Evolutionary conservation across 768 basidiomycete genomes (phyloP).

Genomic region (Suillus cothurnatus): DNA sequence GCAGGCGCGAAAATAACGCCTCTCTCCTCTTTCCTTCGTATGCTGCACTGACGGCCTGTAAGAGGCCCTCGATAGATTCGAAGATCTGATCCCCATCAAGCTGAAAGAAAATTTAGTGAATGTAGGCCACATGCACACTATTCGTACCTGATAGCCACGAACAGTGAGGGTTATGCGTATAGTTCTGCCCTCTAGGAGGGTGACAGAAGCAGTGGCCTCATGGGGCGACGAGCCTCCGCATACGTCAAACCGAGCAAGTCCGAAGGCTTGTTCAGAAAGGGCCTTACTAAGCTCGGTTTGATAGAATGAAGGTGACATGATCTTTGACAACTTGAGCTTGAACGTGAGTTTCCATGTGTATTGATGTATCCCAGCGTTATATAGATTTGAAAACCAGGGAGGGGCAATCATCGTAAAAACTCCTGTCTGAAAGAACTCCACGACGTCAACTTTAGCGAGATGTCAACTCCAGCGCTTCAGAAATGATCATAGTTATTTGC

Average conservation of each 20-base stretch:
- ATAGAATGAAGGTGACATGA: slow-evolving; percentile 33
- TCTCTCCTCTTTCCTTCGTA: slow-evolving; percentile 52
- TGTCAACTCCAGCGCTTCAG: slow-evolving; percentile 20
- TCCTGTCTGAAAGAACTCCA: slow-evolving; percentile 17
- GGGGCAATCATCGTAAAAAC: slow-evolving; percentile 23
- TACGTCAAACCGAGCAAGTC: slow-evolving; percentile 50
- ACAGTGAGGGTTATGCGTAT: slow-evolving; percentile 50
- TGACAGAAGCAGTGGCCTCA: slow-evolving; percentile 56
- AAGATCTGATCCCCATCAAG: slow-evolving; percentile 36
- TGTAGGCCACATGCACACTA: slow-evolving; percentile 4
- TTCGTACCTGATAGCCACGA: slow-evolving; percentile 57
- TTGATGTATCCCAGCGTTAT: slow-evolving; percentile 21
- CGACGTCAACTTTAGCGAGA: slow-evolving; percentile 18
- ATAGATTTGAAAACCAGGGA: slow-evolving; percentile 31
- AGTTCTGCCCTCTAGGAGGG: slow-evolving; percentile 55
- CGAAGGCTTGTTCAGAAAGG: slow-evolving; percentile 61
- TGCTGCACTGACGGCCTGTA: slow-evolving; percentile 55
- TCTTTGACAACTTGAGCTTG: slow-evolving; percentile 8
- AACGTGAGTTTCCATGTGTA: slow-evolving; percentile 22
- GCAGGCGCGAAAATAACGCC: slow-evolving; percentile 49
- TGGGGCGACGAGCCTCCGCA: slow-evolving; percentile 37
- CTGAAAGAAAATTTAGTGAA: slow-evolving; percentile 21
- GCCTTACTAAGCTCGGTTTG: slow-evolving; percentile 54
- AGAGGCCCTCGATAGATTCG: slow-evolving; percentile 62
- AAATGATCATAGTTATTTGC: slow-evolving; percentile 24